Conservation (phyloP, 1,139 yeast genomes). For the Candida anutae region DNA sequence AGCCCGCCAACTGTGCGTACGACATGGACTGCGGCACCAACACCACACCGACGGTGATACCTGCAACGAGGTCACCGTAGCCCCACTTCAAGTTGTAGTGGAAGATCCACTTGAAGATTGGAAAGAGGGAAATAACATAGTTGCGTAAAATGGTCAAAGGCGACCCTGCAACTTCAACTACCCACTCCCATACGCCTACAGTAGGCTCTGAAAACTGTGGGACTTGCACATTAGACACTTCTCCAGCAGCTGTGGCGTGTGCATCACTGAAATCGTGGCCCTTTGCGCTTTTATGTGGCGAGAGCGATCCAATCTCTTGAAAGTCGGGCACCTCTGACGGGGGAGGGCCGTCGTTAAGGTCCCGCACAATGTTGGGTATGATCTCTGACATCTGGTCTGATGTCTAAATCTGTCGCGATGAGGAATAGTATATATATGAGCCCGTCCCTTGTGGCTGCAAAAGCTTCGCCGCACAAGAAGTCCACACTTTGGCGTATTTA, state of each 20-base stretch:
- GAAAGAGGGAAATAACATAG: slow-evolving; percentile 64
- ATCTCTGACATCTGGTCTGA: no score
- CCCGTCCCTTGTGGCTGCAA: no score
- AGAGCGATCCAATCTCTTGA: slow-evolving; percentile 6
- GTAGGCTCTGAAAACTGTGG: slow-evolving; percentile 36
- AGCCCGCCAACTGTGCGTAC: slow-evolving; percentile 79
- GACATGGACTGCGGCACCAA: slow-evolving; percentile 96
- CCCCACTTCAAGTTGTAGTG: slow-evolving; percentile 79
- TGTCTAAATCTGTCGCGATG: no score
- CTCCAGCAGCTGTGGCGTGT: slow-evolving; percentile 2
- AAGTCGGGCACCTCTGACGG: slow-evolving; percentile 13
- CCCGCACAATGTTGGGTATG: no score
- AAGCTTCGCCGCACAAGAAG: no score
- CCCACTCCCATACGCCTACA: slow-evolving; percentile 43
- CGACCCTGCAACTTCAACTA: slow-evolving; percentile 22
- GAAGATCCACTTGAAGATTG: slow-evolving; percentile 73
- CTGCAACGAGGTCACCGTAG: slow-evolving; percentile 79
- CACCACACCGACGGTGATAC: slow-evolving; percentile 88
- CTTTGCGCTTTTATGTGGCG: slow-evolving; percentile 2
- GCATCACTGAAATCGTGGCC: slow-evolving; percentile 3
- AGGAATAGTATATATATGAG: no score
- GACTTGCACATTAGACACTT: slow-evolving; percentile 14
- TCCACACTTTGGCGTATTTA: no score
- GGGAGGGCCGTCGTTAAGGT: no score
- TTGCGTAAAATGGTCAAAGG: slow-evolving; percentile 32